phyloP scores from a whole-genome alignment of 306 rosid genomes.

The Canavalia gladiata region DNA sequence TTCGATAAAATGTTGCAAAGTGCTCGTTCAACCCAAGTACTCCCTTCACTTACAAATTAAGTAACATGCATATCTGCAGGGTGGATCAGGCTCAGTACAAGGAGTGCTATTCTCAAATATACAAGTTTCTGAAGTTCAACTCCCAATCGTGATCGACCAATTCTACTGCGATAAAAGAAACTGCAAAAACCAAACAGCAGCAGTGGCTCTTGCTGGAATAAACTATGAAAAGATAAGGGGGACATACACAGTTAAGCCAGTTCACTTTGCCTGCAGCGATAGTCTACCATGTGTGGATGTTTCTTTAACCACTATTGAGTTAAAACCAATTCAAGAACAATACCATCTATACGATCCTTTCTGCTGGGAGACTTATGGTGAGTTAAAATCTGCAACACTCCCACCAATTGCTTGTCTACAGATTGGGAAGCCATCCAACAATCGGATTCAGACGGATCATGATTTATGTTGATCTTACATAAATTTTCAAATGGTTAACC shows the following conservation, averaged over 20 bases:
- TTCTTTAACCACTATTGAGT: conserved; percentile 76
- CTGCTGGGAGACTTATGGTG: conserved; percentile 96
- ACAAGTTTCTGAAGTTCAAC: conserved; percentile 84
- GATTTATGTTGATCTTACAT: conserved; percentile 66
- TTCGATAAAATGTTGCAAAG: conserved; percentile 10
- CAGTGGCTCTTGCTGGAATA: conserved; percentile 89
- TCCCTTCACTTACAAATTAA: conserved; percentile 14
- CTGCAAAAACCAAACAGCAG: conserved; percentile 82
- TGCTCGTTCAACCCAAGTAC: conserved; percentile 23
- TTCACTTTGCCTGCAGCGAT: conserved; percentile 96
- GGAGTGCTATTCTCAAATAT: conserved; percentile 91
- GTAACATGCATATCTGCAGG: conserved; percentile 61
- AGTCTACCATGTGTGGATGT: conserved; percentile 86
- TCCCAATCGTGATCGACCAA: conserved; percentile 95
- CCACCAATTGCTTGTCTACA: conserved; percentile 89
- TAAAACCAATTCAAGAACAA: conserved; percentile 78
- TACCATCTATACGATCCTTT: conserved; percentile 84
- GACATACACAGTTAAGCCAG: conserved; percentile 88
- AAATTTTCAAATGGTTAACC: conserved; percentile 49
- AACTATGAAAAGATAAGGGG: conserved; percentile 91
- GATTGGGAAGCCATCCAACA: conserved; percentile 85
- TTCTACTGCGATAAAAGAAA: conserved; percentile 87
- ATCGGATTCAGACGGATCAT: conserved; percentile 74
- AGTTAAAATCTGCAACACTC: conserved; percentile 76
- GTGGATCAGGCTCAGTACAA: conserved; percentile 93